phyloP scores from a whole-genome alignment of 106 monocot species.

The Acorus gramineus region DNA sequence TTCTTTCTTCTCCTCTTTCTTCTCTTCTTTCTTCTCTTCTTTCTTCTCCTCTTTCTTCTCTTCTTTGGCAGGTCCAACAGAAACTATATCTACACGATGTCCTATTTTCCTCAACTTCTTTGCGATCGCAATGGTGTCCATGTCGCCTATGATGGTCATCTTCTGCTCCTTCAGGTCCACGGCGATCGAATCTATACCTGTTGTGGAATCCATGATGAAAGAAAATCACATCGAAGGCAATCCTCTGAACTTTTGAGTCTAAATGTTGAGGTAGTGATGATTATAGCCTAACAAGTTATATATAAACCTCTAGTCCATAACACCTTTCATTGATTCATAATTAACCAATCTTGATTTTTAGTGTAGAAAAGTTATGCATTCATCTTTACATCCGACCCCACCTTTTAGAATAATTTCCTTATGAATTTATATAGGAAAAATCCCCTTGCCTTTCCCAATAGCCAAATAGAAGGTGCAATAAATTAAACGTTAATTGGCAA shows the following conservation, averaged over 20 bases:
- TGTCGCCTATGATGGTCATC: constrained; percentile 69
- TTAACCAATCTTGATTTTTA: too few relatives aligned
- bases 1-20: constrained; percentile 9
- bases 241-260: not conserved
- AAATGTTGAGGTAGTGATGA: not conserved
- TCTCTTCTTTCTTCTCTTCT: constrained; percentile 22
- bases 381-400: too few relatives aligned
- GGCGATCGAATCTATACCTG: constrained; percentile 79
- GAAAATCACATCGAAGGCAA: not conserved
- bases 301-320: too few relatives aligned
- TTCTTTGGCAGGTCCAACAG: constrained; percentile 83
- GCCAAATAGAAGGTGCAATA: too few relatives aligned
- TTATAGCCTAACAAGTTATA: too few relatives aligned
- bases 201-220: not conserved
- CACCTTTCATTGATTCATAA: too few relatives aligned
- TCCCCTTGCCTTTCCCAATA: too few relatives aligned
- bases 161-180: constrained; percentile 79
- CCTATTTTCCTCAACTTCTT: constrained; percentile 86
- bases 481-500: too few relatives aligned
- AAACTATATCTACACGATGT: constrained; percentile 48
- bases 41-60: constrained; percentile 85
- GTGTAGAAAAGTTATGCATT: too few relatives aligned
- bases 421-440: too few relatives aligned
- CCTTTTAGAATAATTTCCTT: too few relatives aligned
- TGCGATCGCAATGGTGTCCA: constrained; percentile 63